Percentiles rank a stretch among this genome's conserved stretches.
Conservation (phyloP, 2,329 filamentous ascomycete species). For the Diaporthe batatas region DNA sequence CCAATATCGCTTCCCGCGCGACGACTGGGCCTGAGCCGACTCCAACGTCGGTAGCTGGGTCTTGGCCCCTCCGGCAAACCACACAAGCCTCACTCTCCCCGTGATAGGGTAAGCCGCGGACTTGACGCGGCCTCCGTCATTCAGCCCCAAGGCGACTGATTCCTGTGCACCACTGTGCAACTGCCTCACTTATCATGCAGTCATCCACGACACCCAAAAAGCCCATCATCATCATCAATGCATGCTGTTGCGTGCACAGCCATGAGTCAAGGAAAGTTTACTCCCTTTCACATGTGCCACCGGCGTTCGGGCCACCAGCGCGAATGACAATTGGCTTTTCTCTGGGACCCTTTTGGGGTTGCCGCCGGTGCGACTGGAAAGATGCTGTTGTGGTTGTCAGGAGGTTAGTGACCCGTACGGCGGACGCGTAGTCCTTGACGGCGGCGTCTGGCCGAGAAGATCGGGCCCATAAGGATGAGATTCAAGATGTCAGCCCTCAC, state of each 20-base stretch:
- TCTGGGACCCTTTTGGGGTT: not conserved
- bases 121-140: conserved; percentile 8
- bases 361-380: conserved; percentile 44
- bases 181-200: conserved; percentile 9
- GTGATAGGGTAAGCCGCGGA: conserved; percentile 1
- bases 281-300: conserved; percentile 32
- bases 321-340: conserved; percentile 17
- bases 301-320: conserved; percentile 15
- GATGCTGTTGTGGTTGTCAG: conserved; percentile 42
- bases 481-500: not conserved
- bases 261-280: conserved; percentile 34
- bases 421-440: conserved; percentile 3
- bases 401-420: conserved; percentile 4
- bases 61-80: conserved; percentile 25
- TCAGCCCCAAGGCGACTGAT: conserved; percentile 8
- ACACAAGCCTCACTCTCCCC: conserved; percentile 9
- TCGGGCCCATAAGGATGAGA: conserved; percentile 25
- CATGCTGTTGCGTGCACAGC: conserved; percentile 1
- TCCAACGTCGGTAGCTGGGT: conserved; percentile 5
- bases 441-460: conserved; percentile 1
- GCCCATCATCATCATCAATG: conserved; percentile 4
- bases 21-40: conserved; percentile 3
- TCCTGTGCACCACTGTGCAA: not conserved
- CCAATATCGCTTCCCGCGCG: conserved; percentile 14
- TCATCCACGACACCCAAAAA: conserved; percentile 8